Base-by-base conservation (phyloP, 768 basidiomycete species). In the Leccinum longicurvipes region DNA sequence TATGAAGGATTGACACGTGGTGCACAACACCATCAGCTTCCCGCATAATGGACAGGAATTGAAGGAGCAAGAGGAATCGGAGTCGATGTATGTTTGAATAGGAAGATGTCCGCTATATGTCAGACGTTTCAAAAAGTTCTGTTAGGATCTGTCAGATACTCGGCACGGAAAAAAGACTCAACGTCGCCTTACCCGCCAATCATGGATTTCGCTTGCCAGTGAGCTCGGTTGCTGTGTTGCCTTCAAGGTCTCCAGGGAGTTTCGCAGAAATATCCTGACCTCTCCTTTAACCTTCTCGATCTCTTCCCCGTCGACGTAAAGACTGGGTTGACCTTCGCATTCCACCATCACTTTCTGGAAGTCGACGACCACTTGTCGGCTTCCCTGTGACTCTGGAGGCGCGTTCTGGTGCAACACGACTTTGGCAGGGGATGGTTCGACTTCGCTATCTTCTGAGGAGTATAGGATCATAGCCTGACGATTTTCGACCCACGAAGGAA, bases 41-140 rank as follows among this genome's bases (percentile, higher is more conserved):
- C 51, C n/a, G 32, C 64, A 66, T 4, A 63, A 15, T 3, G 62
- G 64, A 23, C 64, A 66, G 25, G 6, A 41, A 42, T 28, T 31
- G 25, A 19, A 25, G n/a, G 1, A 10, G 17, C 11, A 12, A 31
- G 29, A 5, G 14, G 31, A 31, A 25, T 39, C 11, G 23, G 15
- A 10, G 14, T 54, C 54, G 4, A 19, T 24, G 7, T 8, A 5
- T 12, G 28, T 25, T 19, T 49, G 46, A 12, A 24, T 23, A 9
- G 29, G n/a, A 25, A 46, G 21, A 11, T 59, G 17, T 9, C 46
- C 65, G 15, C 48, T 56, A 2, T 14, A 45, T 36, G 51, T 29
- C 21, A 66, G 65, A n/a, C 60, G 60, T 21, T 55, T 56, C 3
- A 58, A 14, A 48, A 67, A 67, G n/a, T 53, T 53, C 65, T 66